Base-by-base conservation (phyloP, 1,284 basidiomycete species). In the Fistulina hepatica region DNA sequence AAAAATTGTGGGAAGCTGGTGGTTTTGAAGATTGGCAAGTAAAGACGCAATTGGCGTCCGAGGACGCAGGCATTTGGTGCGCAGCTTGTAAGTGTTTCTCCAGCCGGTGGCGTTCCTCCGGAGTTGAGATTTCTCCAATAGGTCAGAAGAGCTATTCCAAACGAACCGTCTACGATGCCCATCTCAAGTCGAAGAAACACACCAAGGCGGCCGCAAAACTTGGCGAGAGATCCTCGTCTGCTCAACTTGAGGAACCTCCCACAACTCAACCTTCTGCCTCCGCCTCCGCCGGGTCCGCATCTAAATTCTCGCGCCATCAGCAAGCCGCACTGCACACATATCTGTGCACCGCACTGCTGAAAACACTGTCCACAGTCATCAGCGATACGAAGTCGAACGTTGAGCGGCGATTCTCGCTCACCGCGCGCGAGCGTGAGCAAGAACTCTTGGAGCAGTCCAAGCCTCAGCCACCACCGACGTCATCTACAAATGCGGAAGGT, bases 81-180 rank as follows among this genome's bases (percentile, higher is more conserved):
- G 69, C 81, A 33, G 88, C 91, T 38, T 98, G 92, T 91, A 63
- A 63, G 89, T 71, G 37, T 38, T 23, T 40, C 41, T 41, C 10
- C 45, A 32, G 45, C 40, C 44, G 19, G 31, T 15, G 31, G 19
- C 24, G 32, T 34, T 25, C 36, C 27, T 41, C 47, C 42, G n/a
- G n/a, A n/a, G n/a, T n/a, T n/a, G n/a, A n/a, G n/a, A 19, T 40
- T 37, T 26, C 23, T 36, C 15, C 26, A 33, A 41, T 40, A 92
- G 89, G 92, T 56, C 86, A 92, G 58, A 92, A 93, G 54, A 69
- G 73, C 44, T 98, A 97, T 58, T 77, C 93, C 10, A 99, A 97
- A 58, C 89, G 97, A 58, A 97, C 94, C 0, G 95, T 98, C 4
- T 98, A 93, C 59, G 90, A 97, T 51, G 93, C 91, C 4, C 95